Percentiles rank a stretch among this genome's conserved stretches.
phyloP scores from a whole-genome alignment of 2,329 filamentous ascomycete species.

The Leptographium radiaticola region DNA sequence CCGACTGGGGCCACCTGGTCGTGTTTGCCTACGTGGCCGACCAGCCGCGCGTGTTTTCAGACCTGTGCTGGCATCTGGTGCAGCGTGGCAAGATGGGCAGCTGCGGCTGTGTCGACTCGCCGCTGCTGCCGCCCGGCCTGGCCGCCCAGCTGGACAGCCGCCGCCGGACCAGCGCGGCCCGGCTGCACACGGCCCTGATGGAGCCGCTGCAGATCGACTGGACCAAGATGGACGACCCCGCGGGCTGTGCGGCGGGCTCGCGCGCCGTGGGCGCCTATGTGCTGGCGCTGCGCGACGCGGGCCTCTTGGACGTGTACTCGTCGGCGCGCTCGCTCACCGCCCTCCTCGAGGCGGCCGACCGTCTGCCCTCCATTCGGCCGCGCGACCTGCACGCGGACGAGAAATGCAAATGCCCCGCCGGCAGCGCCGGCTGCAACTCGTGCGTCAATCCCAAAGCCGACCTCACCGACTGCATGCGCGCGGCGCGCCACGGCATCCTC shows the following conservation, averaged over 20 bases:
- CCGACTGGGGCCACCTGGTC: slow-evolving; percentile 5
- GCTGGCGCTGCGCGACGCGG: neutral
- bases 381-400: neutral
- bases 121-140: neutral
- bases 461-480: neutral
- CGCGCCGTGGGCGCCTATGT: neutral
- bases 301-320: neutral
- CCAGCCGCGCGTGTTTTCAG: slow-evolving; percentile 7
- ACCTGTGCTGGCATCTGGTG: slow-evolving; percentile 8
- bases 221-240: neutral
- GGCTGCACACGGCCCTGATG: neutral
- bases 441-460: no score
- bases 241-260: neutral
- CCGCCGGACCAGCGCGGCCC: neutral
- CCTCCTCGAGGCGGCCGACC: neutral
- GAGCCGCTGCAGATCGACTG: neutral
- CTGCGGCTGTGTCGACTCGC: neutral
- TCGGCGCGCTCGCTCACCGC: neutral
- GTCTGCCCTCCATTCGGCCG: neutral
- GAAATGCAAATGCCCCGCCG: no score
- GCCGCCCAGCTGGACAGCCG: neutral
- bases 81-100: neutral
- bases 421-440: no score
- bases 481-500: neutral
- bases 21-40: slow-evolving; percentile 11